Evolutionary conservation across 208 protist species (phyloP).

Genomic region (Trypanosoma rangeli): DNA sequence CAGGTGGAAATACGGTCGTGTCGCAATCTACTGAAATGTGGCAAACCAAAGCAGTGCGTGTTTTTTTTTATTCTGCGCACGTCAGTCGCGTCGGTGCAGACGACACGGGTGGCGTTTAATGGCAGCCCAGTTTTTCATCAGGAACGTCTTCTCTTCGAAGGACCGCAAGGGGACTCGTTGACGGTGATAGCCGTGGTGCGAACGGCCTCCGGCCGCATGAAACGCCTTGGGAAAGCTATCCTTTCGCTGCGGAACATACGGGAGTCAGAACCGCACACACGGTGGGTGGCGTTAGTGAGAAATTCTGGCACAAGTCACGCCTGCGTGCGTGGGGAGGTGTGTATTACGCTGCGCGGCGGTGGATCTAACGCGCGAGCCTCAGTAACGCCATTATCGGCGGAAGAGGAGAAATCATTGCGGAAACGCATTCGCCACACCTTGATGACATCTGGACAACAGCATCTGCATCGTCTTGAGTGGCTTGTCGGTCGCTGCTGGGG

Average conservation of each 20-base stretch:
- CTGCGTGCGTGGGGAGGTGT: constrained; percentile 36
- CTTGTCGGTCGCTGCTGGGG: constrained; percentile 29
- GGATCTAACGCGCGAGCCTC: background rate
- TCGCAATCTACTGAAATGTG: constrained; percentile 1
- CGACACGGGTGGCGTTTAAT: constrained; percentile 1
- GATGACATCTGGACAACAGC: background rate
- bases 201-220: constrained; percentile 25
- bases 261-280: background rate
- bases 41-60: background rate
- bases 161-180: constrained; percentile 20
- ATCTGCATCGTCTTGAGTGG: constrained; percentile 45
- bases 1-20: constrained; percentile 14
- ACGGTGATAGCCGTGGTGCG: constrained; percentile 38
- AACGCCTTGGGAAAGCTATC: constrained; percentile 35
- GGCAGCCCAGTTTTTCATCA: background rate
- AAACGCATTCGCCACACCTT: constrained; percentile 17
- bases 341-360: constrained; percentile 23
- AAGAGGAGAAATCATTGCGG: constrained; percentile 24
- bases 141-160: constrained; percentile 4
- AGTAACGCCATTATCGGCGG: background rate
- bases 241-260: constrained; percentile 31
- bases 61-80: constrained; percentile 21
- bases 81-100: background rate
- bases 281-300: constrained; percentile 34
- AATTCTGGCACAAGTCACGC: constrained; percentile 37